Conservation (phyloP, 2,329 filamentous ascomycete genomes). For the Ascomycota sp. region DNA sequence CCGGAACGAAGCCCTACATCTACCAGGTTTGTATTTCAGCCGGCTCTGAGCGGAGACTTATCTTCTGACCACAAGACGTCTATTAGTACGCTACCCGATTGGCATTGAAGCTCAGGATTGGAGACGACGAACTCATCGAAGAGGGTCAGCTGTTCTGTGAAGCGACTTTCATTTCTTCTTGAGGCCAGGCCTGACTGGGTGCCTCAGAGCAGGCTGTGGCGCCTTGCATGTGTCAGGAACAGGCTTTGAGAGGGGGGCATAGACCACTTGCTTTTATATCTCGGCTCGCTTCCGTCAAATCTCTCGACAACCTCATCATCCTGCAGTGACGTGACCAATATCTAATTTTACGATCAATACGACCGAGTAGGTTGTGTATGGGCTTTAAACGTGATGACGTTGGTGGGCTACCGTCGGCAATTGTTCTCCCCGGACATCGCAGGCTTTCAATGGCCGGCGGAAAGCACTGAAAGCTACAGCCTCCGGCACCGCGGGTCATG, state of each 20-base stretch:
- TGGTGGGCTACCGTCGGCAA: too few relatives aligned
- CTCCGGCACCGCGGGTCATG: too few relatives aligned
- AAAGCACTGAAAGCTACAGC: too few relatives aligned
- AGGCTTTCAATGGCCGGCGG: too few relatives aligned
- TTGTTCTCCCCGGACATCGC: too few relatives aligned
- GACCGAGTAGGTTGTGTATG: not conserved
- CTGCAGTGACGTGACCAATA: too few relatives aligned
- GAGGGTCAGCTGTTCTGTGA: conserved; percentile 64
- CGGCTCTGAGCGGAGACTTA: not conserved
- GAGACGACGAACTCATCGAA: conserved; percentile 56
- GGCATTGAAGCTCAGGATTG: conserved; percentile 63
- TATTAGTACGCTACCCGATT: conserved; percentile 47
- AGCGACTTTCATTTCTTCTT: conserved; percentile 80
- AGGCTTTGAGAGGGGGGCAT: conserved; percentile 7
- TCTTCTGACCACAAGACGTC: not conserved
- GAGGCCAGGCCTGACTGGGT: conserved; percentile 4
- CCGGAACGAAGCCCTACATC: conserved; percentile 89
- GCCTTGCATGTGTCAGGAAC: conserved; percentile 3
- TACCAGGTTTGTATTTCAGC: conserved; percentile 47
- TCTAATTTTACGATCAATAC: not conserved
- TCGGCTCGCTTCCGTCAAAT: conserved; percentile 2
- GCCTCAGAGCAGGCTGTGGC: conserved; percentile 2
- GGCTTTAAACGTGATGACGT: too few relatives aligned
- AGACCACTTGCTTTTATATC: conserved; percentile 7
- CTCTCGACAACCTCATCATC: too few relatives aligned